Evolutionary conservation across 306 rosid species (phyloP).

Genomic region (Psophocarpus tetragonolobus): DNA sequence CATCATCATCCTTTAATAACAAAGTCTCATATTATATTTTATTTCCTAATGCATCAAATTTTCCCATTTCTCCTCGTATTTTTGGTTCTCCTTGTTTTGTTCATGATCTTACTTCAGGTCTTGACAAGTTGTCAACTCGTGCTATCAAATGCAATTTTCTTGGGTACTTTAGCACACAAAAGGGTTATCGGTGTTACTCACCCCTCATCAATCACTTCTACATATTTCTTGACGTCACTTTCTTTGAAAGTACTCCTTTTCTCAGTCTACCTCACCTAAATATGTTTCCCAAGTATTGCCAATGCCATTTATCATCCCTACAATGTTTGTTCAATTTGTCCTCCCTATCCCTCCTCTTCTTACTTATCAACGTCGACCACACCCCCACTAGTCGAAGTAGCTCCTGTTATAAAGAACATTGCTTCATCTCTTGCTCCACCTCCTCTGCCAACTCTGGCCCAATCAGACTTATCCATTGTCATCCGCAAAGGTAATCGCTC

Average conservation of each 20-base stretch:
- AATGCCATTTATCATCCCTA: background rate
- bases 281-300: background rate
- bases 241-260: background rate
- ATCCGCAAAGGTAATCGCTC: background rate
- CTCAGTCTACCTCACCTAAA: background rate
- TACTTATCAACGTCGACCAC: background rate
- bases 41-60: background rate
- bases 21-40: background rate
- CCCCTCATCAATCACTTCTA: background rate
- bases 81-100: background rate
- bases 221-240: too few relatives aligned
- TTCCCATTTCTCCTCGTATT: background rate
- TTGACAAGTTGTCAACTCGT: background rate
- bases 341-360: too few relatives aligned
- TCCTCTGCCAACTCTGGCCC: too few relatives aligned
- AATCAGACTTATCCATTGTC: background rate
- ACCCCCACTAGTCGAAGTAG: background rate
- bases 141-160: background rate
- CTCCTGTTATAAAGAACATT: background rate
- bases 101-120: background rate
- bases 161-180: background rate
- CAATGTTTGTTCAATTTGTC: too few relatives aligned
- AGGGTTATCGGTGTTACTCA: background rate
- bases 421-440: background rate
- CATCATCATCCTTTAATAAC: background rate